Conservation (phyloP, 2,329 filamentous ascomycete species). For the Fusarium sp. region DNA sequence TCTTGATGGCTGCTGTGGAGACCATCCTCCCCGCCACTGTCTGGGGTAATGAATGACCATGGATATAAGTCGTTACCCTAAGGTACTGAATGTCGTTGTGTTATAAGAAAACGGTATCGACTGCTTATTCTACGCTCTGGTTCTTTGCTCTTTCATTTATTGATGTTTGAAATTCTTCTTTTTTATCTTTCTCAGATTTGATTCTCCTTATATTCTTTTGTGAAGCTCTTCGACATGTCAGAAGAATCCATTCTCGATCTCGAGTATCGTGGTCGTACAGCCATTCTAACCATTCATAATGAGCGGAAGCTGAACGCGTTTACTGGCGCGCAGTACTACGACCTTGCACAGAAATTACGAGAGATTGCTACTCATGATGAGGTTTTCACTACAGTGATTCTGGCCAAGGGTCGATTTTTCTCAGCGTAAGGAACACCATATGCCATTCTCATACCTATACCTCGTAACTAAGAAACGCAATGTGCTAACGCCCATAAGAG, state of each 20-base stretch:
- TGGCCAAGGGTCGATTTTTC: slow-evolving; percentile 85
- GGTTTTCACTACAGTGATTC: slow-evolving; percentile 85
- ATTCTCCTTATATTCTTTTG: neutral
- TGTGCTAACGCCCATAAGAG: slow-evolving; percentile 60
- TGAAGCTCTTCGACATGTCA: slow-evolving; percentile 19
- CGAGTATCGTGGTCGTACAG: slow-evolving; percentile 56
- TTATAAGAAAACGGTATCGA: slow-evolving; percentile 2
- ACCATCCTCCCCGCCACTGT: slow-evolving; percentile 32
- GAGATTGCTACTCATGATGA: slow-evolving; percentile 83
- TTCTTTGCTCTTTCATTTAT: neutral
- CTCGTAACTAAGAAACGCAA: neutral
- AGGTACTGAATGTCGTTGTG: neutral
- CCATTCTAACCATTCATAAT: slow-evolving; percentile 88
- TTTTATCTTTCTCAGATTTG: too few relatives aligned
- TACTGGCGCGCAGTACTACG: slow-evolving; percentile 77
- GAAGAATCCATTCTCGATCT: slow-evolving; percentile 49
- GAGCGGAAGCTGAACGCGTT: slow-evolving; percentile 90
- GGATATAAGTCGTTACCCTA: slow-evolving; percentile 9
- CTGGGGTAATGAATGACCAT: slow-evolving; percentile 17
- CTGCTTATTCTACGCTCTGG: neutral
- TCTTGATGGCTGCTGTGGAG: slow-evolving; percentile 20
- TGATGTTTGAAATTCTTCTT: neutral
- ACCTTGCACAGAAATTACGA: slow-evolving; percentile 76
- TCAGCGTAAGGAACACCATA: slow-evolving; percentile 76
- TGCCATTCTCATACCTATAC: neutral